Percentiles rank a stretch among this genome's conserved stretches.
Evolutionary conservation across 441 rosid genomes (phyloP).

Genomic region (Erodium texanum): DNA sequence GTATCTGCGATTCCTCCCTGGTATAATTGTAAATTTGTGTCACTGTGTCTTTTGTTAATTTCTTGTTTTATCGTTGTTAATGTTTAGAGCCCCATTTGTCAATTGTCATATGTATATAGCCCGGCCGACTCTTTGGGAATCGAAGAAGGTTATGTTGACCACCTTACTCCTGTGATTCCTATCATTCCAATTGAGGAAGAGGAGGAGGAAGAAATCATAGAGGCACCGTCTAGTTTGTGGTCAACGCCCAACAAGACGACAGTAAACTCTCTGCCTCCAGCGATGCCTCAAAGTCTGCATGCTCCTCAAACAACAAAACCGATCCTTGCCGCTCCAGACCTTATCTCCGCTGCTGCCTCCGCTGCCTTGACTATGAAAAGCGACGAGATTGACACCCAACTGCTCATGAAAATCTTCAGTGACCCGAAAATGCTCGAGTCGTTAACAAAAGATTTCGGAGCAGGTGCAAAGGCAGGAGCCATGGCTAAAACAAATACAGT

Average conservation of each 20-base stretch:
- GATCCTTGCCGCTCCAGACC: neutral
- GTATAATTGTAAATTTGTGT: slow-evolving; percentile 1
- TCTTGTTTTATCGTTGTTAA: neutral
- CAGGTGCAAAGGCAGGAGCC: neutral
- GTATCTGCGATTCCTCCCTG: slow-evolving; percentile 42
- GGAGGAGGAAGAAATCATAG: slow-evolving; percentile 34
- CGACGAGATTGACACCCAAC: slow-evolving; percentile 41
- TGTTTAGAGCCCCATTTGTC: neutral
- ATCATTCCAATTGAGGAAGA: slow-evolving; percentile 34
- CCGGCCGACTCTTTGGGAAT: slow-evolving; percentile 40
- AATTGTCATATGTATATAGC: slow-evolving; percentile 28
- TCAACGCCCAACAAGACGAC: neutral
- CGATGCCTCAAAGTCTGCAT: slow-evolving; percentile 15
- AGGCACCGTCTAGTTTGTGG: slow-evolving; percentile 13
- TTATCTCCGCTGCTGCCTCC: neutral
- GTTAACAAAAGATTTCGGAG: slow-evolving; percentile 24
- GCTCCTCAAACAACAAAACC: slow-evolving; percentile 10
- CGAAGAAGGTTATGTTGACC: slow-evolving; percentile 38
- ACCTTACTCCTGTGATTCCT: slow-evolving; percentile 45
- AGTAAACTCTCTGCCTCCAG: too few species aligned
- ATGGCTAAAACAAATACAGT: slow-evolving; percentile 8
- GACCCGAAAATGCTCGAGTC: slow-evolving; percentile 43
- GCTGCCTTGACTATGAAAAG: slow-evolving; percentile 37
- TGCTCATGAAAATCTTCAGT: slow-evolving; percentile 46
- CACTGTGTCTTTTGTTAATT: neutral